A percentile compares a stretch with the other conserved stretches of the same genome.
Conservation (phyloP, 2,329 filamentous ascomycete genomes). For the Geosmithia morbida region DNA sequence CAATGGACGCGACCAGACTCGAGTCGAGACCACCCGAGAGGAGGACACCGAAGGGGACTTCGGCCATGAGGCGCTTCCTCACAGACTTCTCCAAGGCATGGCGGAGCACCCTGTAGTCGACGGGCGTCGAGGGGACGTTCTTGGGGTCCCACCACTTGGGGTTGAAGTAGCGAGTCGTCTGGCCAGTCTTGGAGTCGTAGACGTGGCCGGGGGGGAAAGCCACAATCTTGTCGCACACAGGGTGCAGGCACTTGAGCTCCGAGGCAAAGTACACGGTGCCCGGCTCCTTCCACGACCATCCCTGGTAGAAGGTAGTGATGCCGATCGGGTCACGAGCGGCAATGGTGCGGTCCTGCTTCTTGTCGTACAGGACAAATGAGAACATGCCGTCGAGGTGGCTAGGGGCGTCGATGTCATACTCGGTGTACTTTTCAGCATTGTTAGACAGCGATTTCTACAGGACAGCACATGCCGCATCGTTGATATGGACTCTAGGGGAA, state of each 20-base stretch:
- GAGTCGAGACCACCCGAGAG: conserved; percentile 94
- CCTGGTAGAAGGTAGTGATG: conserved; percentile 94
- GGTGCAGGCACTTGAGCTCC: conserved; percentile 84
- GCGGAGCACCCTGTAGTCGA: conserved; percentile 73
- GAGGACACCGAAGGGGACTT: conserved; percentile 93
- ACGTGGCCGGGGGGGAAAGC: conserved; percentile 91
- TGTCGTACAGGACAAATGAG: conserved; percentile 96
- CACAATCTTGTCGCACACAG: conserved; percentile 90
- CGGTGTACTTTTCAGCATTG: conserved; percentile 54
- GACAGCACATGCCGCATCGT: background rate
- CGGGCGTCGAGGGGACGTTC: conserved; percentile 62
- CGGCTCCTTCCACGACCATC: conserved; percentile 71
- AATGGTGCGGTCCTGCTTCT: conserved; percentile 80
- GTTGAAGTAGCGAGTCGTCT: conserved; percentile 77
- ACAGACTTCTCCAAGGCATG: conserved; percentile 80
- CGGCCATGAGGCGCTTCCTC: conserved; percentile 94
- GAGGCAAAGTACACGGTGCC: conserved; percentile 90
- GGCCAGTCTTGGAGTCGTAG: conserved; percentile 84
- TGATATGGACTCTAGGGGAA: background rate
- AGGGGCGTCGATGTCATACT: conserved; percentile 83
- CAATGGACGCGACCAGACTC: conserved; percentile 86
- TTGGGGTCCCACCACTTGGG: conserved; percentile 83
- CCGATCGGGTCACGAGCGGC: conserved; percentile 94
- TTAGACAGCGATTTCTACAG: background rate
- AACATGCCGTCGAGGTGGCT: conserved; percentile 98